Evolutionary conservation across 73 alveolate species (phyloP), one percentile per base, ranked within the genome.

Genomic region (Uronychia binucleata): DNA sequence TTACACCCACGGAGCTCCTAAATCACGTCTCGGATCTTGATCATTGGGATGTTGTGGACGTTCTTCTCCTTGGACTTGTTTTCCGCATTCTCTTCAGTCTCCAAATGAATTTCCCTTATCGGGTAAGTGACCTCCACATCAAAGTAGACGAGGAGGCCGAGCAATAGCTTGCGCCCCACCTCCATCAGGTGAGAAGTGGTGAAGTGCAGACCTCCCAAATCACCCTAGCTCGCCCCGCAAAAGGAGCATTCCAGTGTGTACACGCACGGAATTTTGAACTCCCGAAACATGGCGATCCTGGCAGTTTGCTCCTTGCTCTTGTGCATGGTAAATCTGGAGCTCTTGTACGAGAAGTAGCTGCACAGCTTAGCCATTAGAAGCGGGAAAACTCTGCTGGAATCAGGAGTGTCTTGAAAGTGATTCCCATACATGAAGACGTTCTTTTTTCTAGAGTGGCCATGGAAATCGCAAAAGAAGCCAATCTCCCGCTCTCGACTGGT

Each of bases 281-380:
- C 98, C 87, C 87, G 90, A 76, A 89, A 95, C 93, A 95, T 87
- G 60, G 94, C 77, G n/a, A 95, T 86, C 77, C 98, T 78, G 13
- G 95, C 96, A 26, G 98, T 95, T 1, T 95, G 89, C 78, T 88
- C 94, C 81, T 95, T 95, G 75, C 88, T 82, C 82, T 83, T 90
- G 1, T 85, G 84, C 28, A 86, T 67, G 33, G 75, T 80, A 59
- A 86, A 78, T 33, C 81, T 74, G 27, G 80, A 33, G 13, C 13
- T 28, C 14, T 83, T 76, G 30, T 26, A 83, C 31, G 84, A 5
- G 34, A 83, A 83, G 79, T 57, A 25, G 31, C 34, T 78, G 25
- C 78, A 75, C 30, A 83, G 74, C 59, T 83, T 83, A 0, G 84
- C 30, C 90, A 83, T 83, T 77, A 83, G 74, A 28, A 31, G 75